These are phyloP conservation scores for Oryza punctata DNA, from an alignment of 176 grass and related monocot species.

Conservation along the genomic window DNA sequence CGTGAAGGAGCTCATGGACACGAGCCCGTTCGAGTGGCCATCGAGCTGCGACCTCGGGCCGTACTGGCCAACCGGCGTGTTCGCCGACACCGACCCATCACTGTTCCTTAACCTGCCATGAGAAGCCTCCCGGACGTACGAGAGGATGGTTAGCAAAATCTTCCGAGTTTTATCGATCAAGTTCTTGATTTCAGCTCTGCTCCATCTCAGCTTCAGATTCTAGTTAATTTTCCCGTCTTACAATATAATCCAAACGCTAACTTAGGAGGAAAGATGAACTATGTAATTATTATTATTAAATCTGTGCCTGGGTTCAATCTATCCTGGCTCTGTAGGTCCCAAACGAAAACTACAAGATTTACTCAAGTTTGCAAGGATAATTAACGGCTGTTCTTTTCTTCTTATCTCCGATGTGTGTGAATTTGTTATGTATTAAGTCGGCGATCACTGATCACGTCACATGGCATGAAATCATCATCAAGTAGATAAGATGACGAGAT, in stretches of 20 bases:
- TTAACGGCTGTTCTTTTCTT: too few species aligned
- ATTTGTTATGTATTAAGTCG: not conserved
- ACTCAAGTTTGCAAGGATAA: not conserved
- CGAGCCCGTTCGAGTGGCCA: slow-evolving; percentile 56
- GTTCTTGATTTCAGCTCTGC: not conserved
- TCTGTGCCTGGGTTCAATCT: not conserved
- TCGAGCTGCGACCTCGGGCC: slow-evolving; percentile 53
- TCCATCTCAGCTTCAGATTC: not conserved
- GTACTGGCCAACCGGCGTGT: slow-evolving; percentile 37
- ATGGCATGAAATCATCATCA: not conserved
- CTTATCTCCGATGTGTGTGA: not conserved
- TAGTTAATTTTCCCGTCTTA: not conserved
- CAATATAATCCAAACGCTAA: slow-evolving; percentile 24
- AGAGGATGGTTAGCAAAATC: not conserved
- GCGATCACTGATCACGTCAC: not conserved
- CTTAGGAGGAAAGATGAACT: not conserved
- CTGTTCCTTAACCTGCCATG: slow-evolving; percentile 54
- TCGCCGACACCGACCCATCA: slow-evolving; percentile 46
- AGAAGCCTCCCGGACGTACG: not conserved
- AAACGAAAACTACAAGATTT: not conserved
- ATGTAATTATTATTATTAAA: not conserved
- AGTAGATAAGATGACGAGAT: not conserved
- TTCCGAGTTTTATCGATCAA: not conserved
- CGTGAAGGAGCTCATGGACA: slow-evolving; percentile 22
- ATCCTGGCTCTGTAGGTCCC: not conserved